Conservation (phyloP, 495 filamentous ascomycete genomes). For the Parachaetomium inaequale region DNA sequence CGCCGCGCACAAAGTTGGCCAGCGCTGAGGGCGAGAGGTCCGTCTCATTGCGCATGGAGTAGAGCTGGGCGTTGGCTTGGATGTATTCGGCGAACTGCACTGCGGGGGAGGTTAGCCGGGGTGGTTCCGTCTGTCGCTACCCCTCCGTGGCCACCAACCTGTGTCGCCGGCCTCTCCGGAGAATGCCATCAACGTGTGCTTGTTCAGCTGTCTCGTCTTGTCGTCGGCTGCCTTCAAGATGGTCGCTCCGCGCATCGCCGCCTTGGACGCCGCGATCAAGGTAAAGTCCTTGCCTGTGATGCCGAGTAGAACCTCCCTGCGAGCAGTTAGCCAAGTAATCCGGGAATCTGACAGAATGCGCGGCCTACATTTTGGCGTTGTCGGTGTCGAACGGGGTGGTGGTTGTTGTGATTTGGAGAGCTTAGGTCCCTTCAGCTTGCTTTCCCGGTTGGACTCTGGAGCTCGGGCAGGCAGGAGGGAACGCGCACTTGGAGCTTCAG, state of each 20-base stretch:
- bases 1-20: conserved; percentile 85
- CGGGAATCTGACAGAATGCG: too few relatives aligned
- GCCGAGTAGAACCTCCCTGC: conserved; percentile 94
- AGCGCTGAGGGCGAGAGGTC: conserved; percentile 85
- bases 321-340: not conserved
- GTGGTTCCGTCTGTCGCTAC: not conserved
- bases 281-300: conserved; percentile 99
- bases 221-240: conserved; percentile 95
- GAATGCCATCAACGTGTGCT: conserved; percentile 94
- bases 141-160: conserved; percentile 48
- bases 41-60: conserved; percentile 94
- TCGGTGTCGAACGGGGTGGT: not conserved
- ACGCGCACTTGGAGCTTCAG: conserved; percentile 21
- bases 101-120: conserved; percentile 42
- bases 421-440: conserved; percentile 25
- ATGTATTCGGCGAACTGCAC: conserved; percentile 99
- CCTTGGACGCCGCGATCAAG: conserved; percentile 95
- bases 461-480: conserved; percentile 9
- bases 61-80: conserved; percentile 96
- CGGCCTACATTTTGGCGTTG: conserved; percentile 24
- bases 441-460: conserved; percentile 1
- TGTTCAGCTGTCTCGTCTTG: conserved; percentile 88
- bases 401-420: conserved; percentile 7
- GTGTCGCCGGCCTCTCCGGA: conserved; percentile 96
- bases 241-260: conserved; percentile 92